These are phyloP conservation scores for Cynanchum wilfordii DNA, from an alignment of 257 asterid species.

Conservation along the genomic window DNA sequence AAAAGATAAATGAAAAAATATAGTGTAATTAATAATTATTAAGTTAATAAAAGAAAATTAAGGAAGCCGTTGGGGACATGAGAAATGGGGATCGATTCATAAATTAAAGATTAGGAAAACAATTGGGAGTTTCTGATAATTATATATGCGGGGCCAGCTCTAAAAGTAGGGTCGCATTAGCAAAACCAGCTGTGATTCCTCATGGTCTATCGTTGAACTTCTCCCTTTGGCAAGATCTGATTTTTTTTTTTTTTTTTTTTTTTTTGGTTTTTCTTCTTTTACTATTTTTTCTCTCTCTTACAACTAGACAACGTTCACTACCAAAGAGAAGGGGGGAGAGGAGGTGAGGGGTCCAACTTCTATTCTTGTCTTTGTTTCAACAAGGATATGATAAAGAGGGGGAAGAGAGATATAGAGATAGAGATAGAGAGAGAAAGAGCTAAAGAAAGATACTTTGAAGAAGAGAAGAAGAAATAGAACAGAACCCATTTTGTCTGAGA, in stretches of 20 bases:
- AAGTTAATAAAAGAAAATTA: background rate
- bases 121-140: background rate
- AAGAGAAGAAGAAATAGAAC: conserved; percentile 4
- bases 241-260: background rate
- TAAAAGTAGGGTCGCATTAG: conserved; percentile 15
- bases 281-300: conserved; percentile 12
- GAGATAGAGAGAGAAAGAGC: background rate
- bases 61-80: background rate
- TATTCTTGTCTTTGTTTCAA: conserved; percentile 13
- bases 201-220: conserved; percentile 17
- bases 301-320: conserved; percentile 12
- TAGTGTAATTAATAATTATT: no score
- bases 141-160: conserved; percentile 18
- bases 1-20: no score
- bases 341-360: conserved; percentile 19
- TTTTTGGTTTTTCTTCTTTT: no score
- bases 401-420: background rate
- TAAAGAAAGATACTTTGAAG: conserved; percentile 15
- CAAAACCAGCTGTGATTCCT: conserved; percentile 45
- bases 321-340: background rate
- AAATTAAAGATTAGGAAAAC: background rate
- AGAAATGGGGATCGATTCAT: background rate
- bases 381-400: background rate
- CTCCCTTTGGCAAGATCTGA: conserved; percentile 38
- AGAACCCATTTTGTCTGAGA: conserved; percentile 10